Percentiles rank a stretch among this genome's conserved stretches.
These are phyloP conservation scores for Aristolochia californica DNA, from an alignment of 164 flowering plant species.

Conservation along the genomic window DNA sequence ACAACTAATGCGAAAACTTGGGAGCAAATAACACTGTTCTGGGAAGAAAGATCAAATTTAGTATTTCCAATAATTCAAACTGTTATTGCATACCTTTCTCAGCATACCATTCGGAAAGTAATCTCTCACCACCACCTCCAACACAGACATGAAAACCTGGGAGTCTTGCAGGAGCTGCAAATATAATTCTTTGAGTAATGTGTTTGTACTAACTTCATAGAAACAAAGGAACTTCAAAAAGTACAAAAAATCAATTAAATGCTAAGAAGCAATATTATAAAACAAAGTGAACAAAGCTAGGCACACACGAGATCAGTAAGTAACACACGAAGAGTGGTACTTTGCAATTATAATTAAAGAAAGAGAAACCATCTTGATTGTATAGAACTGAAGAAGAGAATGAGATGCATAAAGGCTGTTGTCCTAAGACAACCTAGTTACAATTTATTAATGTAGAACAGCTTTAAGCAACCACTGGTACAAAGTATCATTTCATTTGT, in stretches of 20 bases:
- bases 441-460: too few relatives aligned
- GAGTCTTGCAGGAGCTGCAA: conserved; percentile 16
- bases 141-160: conserved; percentile 27
- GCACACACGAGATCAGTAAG: too few relatives aligned
- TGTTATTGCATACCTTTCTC: conserved; percentile 11
- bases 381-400: too few relatives aligned
- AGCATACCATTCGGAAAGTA: conserved; percentile 23
- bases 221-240: background rate
- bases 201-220: too few relatives aligned
- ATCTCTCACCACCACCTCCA: conserved; percentile 25
- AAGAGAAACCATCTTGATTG: background rate
- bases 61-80: background rate
- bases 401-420: too few relatives aligned
- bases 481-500: too few relatives aligned
- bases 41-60: background rate
- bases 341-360: background rate
- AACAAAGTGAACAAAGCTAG: too few relatives aligned
- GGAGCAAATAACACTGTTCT: background rate
- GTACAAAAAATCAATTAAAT: background rate
- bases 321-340: background rate
- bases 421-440: too few relatives aligned
- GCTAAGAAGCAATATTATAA: background rate
- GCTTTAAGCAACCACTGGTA: too few relatives aligned
- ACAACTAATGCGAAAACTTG: background rate
- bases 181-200: background rate